A percentile compares a stretch with the other conserved stretches of the same genome.
Evolutionary conservation across 345 rosid species (phyloP).

Genomic region (Camelina hispida): DNA sequence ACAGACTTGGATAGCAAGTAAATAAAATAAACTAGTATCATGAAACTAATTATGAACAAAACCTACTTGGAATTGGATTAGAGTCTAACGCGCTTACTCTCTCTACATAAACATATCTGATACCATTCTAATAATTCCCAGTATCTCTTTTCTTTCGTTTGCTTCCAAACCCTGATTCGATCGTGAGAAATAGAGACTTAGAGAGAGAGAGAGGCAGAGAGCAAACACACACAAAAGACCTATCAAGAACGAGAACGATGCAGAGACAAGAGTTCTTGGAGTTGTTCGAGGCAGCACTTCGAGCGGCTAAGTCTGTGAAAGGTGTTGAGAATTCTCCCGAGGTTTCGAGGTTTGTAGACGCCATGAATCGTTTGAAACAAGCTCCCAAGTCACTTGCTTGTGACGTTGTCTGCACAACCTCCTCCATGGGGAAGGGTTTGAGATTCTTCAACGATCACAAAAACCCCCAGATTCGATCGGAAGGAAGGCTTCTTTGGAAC

Average conservation of each 20-base stretch:
- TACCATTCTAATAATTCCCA: neutral
- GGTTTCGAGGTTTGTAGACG: slow-evolving; percentile 17
- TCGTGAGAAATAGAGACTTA: too few species aligned
- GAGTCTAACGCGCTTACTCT: neutral
- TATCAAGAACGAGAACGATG: slow-evolving; percentile 6
- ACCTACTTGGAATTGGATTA: neutral
- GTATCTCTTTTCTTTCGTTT: neutral
- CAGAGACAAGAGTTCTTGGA: slow-evolving; percentile 11
- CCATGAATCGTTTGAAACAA: neutral
- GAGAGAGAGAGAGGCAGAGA: neutral
- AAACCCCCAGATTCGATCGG: slow-evolving; percentile 16
- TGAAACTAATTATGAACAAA: neutral
- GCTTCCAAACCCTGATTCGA: neutral
- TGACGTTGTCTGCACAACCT: neutral
- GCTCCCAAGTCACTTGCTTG: slow-evolving; percentile 29
- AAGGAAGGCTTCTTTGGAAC: slow-evolving; percentile 15
- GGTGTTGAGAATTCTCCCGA: neutral
- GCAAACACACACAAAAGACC: neutral
- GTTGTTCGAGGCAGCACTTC: neutral
- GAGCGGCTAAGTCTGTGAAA: slow-evolving; percentile 30
- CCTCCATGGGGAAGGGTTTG: neutral
- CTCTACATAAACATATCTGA: neutral
- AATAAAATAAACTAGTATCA: neutral
- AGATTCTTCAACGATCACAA: neutral
- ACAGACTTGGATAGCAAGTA: neutral